Evolutionary conservation across 1,284 basidiomycete species (phyloP).

Genomic region (Pterula multifida): DNA sequence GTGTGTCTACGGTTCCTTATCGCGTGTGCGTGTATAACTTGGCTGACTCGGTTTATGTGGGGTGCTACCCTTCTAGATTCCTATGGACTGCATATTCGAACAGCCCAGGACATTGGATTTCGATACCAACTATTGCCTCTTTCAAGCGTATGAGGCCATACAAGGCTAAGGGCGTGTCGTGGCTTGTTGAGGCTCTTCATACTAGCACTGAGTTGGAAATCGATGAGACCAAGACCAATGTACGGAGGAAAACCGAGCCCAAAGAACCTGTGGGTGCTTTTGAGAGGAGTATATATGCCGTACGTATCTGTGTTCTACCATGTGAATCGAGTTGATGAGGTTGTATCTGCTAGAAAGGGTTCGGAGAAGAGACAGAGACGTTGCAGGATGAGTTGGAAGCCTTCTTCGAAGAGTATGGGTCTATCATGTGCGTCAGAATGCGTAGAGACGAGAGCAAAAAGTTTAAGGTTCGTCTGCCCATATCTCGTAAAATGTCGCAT

Average conservation of each 20-base stretch:
- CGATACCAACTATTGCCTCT: conserved; percentile 77
- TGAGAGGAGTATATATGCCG: conserved; percentile 75
- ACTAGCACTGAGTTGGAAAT: conserved; percentile 64
- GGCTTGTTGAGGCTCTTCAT: conserved; percentile 56
- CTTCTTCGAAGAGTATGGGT: conserved; percentile 79
- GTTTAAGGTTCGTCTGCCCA: conserved; percentile 57
- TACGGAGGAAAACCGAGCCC: conserved; percentile 63
- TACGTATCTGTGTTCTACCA: conserved; percentile 35
- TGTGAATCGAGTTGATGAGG: background rate
- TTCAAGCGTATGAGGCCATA: conserved; percentile 95
- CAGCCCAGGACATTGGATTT: conserved; percentile 82
- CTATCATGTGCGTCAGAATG: conserved; percentile 81
- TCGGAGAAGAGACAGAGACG: conserved; percentile 61
- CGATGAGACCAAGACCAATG: conserved; percentile 60
- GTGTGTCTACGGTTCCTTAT: conserved; percentile 27
- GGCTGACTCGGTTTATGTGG: background rate
- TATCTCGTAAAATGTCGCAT: background rate
- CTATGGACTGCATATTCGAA: conserved; percentile 85
- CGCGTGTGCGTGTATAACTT: background rate
- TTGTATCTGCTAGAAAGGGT: conserved; percentile 66
- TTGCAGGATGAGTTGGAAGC: conserved; percentile 72
- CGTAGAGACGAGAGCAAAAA: conserved; percentile 65
- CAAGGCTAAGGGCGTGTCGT: conserved; percentile 15
- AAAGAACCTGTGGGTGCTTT: conserved; percentile 66
- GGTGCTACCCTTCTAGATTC: conserved; percentile 53